Evolutionary conservation across 129 eudicot genomes (phyloP).

Genomic region (Sambucus nigra): DNA sequence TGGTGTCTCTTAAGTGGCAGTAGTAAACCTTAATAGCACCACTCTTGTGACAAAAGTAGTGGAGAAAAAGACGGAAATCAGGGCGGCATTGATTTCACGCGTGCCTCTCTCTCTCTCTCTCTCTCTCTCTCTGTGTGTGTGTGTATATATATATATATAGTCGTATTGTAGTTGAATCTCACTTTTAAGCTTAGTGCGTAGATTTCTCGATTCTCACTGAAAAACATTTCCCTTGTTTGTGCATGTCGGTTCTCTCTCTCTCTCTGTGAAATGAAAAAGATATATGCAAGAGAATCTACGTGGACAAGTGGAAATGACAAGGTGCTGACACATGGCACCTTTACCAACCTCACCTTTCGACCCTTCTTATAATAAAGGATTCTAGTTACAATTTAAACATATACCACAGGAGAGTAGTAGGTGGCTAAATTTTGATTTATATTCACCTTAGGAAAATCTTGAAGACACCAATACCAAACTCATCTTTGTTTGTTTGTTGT

Average conservation of each 20-base stretch:
- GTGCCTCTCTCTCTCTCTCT: conserved; percentile 16
- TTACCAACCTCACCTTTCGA: conserved; percentile 14
- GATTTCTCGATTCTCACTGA: conserved; percentile 21
- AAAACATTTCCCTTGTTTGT: conserved; percentile 14
- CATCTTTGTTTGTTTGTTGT: too few relatives aligned
- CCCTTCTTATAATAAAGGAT: background rate
- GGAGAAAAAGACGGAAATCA: conserved; percentile 46
- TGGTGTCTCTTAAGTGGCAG: too few relatives aligned
- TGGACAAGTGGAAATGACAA: conserved; percentile 16
- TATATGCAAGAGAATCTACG: background rate
- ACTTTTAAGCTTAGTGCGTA: too few relatives aligned
- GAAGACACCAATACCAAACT: background rate
- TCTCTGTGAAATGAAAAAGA: background rate
- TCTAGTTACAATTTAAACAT: background rate
- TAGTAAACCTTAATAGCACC: too few relatives aligned
- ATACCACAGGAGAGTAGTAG: background rate
- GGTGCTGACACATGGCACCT: conserved; percentile 18
- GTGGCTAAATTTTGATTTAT: background rate
- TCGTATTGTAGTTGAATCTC: too few relatives aligned
- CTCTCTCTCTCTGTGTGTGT: too few relatives aligned
- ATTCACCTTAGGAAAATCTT: background rate
- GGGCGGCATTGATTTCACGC: conserved; percentile 52
- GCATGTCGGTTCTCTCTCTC: background rate
- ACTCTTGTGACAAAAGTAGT: too few relatives aligned
- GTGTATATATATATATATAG: too few relatives aligned